Percentiles rank a stretch among this genome's conserved stretches.
These are phyloP conservation scores for Trebouxia sp. DNA, from an alignment of 139 green algal genomes.

Conservation along the genomic window DNA sequence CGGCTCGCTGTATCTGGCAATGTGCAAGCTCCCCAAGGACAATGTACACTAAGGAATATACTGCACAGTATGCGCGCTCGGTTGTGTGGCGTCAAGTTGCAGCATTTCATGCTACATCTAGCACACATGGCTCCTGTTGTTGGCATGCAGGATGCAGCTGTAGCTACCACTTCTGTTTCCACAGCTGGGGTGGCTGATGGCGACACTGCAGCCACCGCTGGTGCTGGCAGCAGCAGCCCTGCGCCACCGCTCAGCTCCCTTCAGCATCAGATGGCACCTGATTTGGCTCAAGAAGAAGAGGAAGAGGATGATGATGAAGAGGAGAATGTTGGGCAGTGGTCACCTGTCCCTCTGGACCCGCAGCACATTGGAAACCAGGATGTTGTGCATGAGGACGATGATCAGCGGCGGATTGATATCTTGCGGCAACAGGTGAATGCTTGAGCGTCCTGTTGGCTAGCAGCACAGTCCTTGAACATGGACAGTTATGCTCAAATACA, in stretches of 20 bases:
- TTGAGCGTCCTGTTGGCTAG: too few species aligned
- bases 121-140: neutral
- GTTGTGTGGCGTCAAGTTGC: neutral
- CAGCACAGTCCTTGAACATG: too few species aligned
- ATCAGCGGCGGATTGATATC: constrained; percentile 60
- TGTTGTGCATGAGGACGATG: constrained; percentile 78
- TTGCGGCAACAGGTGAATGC: constrained; percentile 64
- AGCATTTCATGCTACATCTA: too few species aligned
- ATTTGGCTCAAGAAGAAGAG: neutral
- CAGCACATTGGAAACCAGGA: constrained; percentile 52
- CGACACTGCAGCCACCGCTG: constrained; percentile 29
- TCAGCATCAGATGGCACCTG: constrained; percentile 29
- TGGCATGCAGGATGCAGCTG: constrained; percentile 3
- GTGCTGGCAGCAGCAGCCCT: constrained; percentile 30
- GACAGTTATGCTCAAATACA: neutral
- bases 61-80: too few species aligned
- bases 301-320: constrained; percentile 20
- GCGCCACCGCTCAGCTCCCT: neutral
- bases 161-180: neutral
- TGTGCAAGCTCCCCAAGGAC: too few species aligned
- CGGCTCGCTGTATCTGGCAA: too few species aligned
- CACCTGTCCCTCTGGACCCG: constrained; percentile 60
- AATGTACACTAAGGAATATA: too few species aligned
- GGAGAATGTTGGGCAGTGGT: constrained; percentile 51
- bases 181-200: neutral